Conservation (phyloP, 805 yeast genomes). For the Saturnispora sanitii region DNA sequence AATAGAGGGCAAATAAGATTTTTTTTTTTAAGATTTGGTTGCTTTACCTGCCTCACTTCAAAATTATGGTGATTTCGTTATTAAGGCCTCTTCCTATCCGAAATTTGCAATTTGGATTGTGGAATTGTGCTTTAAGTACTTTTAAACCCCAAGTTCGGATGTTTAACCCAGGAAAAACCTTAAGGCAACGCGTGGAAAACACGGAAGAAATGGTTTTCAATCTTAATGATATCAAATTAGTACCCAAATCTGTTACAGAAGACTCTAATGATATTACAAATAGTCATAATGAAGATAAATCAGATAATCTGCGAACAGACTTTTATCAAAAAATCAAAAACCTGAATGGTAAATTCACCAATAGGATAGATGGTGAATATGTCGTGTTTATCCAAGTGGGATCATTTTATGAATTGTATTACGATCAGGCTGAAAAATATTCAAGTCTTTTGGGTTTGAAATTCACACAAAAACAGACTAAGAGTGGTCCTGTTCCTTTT, state of each 20-base stretch:
- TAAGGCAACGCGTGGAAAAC: background rate
- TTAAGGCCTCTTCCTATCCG: background rate
- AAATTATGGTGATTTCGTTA: background rate
- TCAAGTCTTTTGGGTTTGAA: slow-evolving; percentile 67
- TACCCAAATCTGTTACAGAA: background rate
- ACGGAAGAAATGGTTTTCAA: slow-evolving; percentile 2
- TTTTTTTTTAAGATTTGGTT: background rate
- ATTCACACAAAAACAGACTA: slow-evolving; percentile 47
- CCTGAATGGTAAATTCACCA: slow-evolving; percentile 19
- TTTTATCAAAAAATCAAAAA: slow-evolving; percentile 26
- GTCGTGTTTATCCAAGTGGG: slow-evolving; percentile 77
- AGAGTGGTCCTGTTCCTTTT: slow-evolving; percentile 51
- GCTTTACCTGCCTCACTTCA: too few species aligned
- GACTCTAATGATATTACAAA: too few species aligned
- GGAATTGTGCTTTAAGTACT: background rate
- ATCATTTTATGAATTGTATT: slow-evolving; percentile 77
- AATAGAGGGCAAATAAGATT: background rate
- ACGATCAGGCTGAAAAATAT: slow-evolving; percentile 71
- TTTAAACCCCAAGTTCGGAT: background rate
- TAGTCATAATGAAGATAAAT: background rate
- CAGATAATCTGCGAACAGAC: slow-evolving; percentile 15
- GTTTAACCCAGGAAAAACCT: background rate
- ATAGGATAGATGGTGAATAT: slow-evolving; percentile 23
- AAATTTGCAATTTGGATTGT: background rate
- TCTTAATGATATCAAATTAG: slow-evolving; percentile 1